A percentile compares a stretch with the other conserved stretches of the same genome.
Conservation (phyloP, 2,329 filamentous ascomycete species). For the Gliomastix tumulicola region DNA sequence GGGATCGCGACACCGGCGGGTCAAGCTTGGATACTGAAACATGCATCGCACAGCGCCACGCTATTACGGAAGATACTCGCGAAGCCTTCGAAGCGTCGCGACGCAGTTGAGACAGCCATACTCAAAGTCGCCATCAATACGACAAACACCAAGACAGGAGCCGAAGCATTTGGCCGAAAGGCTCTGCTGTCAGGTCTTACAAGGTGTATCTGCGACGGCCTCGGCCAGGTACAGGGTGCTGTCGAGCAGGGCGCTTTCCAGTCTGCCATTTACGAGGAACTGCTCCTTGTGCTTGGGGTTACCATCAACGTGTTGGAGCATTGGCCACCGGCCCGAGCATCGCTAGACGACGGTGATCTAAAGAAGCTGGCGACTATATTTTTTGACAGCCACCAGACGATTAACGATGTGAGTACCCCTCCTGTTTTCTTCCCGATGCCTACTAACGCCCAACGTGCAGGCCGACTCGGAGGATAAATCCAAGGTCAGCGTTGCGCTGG, state of each 20-base stretch:
- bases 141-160: slow-evolving; percentile 75
- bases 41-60: slow-evolving; percentile 16
- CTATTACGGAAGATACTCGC: slow-evolving; percentile 20
- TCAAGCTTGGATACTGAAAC: slow-evolving; percentile 4
- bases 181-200: slow-evolving; percentile 43
- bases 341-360: slow-evolving; percentile 33
- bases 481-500: slow-evolving; percentile 74
- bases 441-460: slow-evolving; percentile 23
- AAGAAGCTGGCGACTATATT: slow-evolving; percentile 59
- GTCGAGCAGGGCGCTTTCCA: slow-evolving; percentile 41
- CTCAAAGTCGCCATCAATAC: slow-evolving; percentile 70
- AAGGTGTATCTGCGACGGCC: slow-evolving; percentile 42
- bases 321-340: slow-evolving; percentile 52
- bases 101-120: slow-evolving; percentile 15
- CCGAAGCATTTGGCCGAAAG: slow-evolving; percentile 59
- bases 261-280: slow-evolving; percentile 52
- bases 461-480: slow-evolving; percentile 68
- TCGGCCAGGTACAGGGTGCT: slow-evolving; percentile 38
- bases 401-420: slow-evolving; percentile 56
- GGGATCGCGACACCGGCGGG: slow-evolving; percentile 2
- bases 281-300: slow-evolving; percentile 73
- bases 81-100: slow-evolving; percentile 12
- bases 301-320: slow-evolving; percentile 86
- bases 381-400: slow-evolving; percentile 56
- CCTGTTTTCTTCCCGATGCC: too few relatives aligned